A percentile compares a stretch with the other conserved stretches of the same genome.
These are phyloP conservation scores for Backusella circina DNA, from an alignment of 192 early-diverging fungal species.

Conservation along the genomic window DNA sequence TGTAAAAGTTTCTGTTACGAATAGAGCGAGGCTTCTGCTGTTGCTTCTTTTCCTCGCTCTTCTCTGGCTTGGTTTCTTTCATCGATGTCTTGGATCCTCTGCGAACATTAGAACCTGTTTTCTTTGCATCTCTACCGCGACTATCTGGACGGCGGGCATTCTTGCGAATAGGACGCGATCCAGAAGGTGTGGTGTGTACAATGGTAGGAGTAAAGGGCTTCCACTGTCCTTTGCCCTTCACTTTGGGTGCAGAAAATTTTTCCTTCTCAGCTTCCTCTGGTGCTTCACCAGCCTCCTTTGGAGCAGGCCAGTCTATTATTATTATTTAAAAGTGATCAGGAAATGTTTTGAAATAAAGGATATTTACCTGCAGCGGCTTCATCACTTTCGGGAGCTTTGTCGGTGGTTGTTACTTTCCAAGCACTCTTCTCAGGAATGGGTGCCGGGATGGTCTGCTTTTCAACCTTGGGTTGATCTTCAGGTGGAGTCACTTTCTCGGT, in stretches of 20 bases:
- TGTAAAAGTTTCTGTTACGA: neutral
- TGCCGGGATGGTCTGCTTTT: slow-evolving; percentile 7
- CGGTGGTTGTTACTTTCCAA: slow-evolving; percentile 8
- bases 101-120: slow-evolving; percentile 18
- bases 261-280: slow-evolving; percentile 23
- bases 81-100: slow-evolving; percentile 12
- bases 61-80: neutral
- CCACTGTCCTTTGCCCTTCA: slow-evolving; percentile 45
- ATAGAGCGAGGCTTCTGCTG: neutral
- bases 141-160: slow-evolving; percentile 7
- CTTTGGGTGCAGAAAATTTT: slow-evolving; percentile 4
- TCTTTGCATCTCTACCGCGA: slow-evolving; percentile 7
- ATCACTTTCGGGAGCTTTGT: slow-evolving; percentile 1
- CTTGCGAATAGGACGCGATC: slow-evolving; percentile 18
- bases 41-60: neutral
- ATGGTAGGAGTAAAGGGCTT: slow-evolving; percentile 46
- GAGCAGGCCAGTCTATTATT: slow-evolving; percentile 23
- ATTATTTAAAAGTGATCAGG: neutral
- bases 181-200: slow-evolving; percentile 39
- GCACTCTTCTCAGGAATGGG: slow-evolving; percentile 17
- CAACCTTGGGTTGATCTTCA: slow-evolving; percentile 1
- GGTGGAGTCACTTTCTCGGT: neutral
- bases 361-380: neutral
- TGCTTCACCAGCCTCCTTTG: slow-evolving; percentile 16
- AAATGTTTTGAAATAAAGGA: neutral